These are phyloP conservation scores for Vitis rupestris DNA, from an alignment of 164 flowering plant genomes.

Conservation along the genomic window DNA sequence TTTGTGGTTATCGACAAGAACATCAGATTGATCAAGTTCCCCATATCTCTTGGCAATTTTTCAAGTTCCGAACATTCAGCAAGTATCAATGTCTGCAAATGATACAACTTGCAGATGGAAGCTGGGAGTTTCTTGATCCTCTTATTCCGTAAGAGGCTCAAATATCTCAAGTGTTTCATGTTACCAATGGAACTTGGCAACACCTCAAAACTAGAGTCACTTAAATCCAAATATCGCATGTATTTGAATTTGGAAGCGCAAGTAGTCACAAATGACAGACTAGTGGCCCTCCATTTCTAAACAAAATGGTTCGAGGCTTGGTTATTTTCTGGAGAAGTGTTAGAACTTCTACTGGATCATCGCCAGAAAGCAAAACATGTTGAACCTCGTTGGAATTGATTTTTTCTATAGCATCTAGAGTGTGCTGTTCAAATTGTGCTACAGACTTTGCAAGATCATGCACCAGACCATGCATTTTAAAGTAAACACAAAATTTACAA, in stretches of 20 bases:
- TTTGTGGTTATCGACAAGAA: too few species aligned
- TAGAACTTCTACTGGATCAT: too few species aligned
- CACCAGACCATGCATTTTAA: conserved; percentile 26
- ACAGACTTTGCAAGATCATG: conserved; percentile 20
- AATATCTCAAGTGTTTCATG: conserved; percentile 22
- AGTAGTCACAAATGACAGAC: background rate
- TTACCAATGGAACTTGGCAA: conserved; percentile 18
- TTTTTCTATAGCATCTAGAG: background rate
- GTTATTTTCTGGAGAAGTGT: background rate
- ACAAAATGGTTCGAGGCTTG: background rate
- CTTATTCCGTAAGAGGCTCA: background rate
- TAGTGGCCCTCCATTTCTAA: background rate
- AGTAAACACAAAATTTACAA: background rate
- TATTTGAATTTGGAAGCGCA: background rate
- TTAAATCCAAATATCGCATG: conserved; percentile 10
- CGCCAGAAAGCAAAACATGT: too few species aligned
- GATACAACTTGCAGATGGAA: conserved; percentile 1
- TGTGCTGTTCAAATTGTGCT: too few species aligned
- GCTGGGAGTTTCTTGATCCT: background rate
- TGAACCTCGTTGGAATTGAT: too few species aligned
- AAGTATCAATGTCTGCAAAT: conserved; percentile 5
- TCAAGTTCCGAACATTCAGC: background rate
- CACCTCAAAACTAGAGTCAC: background rate
- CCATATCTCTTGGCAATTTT: conserved; percentile 2
- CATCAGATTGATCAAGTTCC: background rate